Conservation (phyloP, 495 filamentous ascomycete species). For the Beverwykella pulmonaria region DNA sequence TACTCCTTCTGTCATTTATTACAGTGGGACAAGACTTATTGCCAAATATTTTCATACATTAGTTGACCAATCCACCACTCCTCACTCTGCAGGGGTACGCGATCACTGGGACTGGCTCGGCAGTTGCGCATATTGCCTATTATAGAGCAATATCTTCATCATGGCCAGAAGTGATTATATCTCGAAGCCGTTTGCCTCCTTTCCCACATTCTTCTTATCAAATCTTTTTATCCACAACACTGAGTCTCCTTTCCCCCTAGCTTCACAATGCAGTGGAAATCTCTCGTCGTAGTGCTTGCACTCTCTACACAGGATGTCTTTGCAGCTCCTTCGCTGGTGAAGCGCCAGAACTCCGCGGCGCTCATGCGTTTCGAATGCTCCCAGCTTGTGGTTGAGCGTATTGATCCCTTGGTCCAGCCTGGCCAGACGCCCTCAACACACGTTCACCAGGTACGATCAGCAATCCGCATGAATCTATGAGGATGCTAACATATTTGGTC, state of each 20-base stretch:
- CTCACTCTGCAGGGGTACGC: background rate
- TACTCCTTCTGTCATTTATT: background rate
- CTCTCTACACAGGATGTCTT: background rate
- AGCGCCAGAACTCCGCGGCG: conserved; percentile 6
- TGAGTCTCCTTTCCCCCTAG: background rate
- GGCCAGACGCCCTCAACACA: conserved; percentile 6
- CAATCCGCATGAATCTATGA: no score
- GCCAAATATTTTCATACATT: background rate
- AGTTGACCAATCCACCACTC: background rate
- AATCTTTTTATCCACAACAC: background rate
- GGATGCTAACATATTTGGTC: background rate
- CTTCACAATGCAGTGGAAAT: conserved; percentile 16
- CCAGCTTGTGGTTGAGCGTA: conserved; percentile 18
- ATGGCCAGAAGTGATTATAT: background rate
- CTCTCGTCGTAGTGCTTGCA: conserved; percentile 2
- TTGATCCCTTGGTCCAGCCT: conserved; percentile 14
- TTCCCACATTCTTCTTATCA: background rate
- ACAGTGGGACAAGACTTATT: background rate
- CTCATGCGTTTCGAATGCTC: conserved; percentile 22
- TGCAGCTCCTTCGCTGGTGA: background rate
- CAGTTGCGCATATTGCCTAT: background rate
- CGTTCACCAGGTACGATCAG: background rate
- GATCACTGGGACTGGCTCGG: background rate
- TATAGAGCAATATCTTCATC: background rate
- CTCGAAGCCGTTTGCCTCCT: background rate